A percentile compares a stretch with the other conserved stretches of the same genome.
These are phyloP conservation scores for Spergularia azorica DNA, from an alignment of 179 eudicot species.

Conservation along the genomic window DNA sequence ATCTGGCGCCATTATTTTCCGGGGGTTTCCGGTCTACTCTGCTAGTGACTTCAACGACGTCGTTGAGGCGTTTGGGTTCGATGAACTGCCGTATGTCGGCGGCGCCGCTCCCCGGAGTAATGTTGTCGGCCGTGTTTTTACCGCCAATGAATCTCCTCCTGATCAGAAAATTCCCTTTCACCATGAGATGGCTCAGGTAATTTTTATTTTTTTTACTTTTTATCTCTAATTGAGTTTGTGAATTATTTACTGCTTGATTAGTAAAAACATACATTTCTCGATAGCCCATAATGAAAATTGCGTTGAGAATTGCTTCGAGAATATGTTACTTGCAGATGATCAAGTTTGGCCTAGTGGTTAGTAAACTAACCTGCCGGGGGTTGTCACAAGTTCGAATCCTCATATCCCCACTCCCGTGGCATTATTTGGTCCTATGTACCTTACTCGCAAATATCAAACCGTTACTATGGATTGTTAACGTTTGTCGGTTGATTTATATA, in stretches of 20 bases:
- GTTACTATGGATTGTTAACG: no score
- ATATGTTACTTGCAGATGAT: no score
- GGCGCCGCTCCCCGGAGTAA: constrained; percentile 75
- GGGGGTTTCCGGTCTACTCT: constrained; percentile 49
- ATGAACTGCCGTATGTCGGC: constrained; percentile 73
- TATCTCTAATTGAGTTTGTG: not conserved
- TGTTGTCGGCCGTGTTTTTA: constrained; percentile 75
- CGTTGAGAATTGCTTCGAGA: no score
- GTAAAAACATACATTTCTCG: no score
- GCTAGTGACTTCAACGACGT: constrained; percentile 75
- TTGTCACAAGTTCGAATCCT: no score
- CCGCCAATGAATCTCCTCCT: constrained; percentile 92
- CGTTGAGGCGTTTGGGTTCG: constrained; percentile 76
- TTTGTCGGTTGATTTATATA: no score
- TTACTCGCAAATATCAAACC: no score
- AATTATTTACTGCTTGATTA: not conserved
- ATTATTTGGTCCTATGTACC: no score
- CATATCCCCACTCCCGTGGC: no score
- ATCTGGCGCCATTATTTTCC: constrained; percentile 66
- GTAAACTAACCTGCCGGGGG: no score
- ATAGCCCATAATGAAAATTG: no score
- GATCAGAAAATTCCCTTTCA: constrained; percentile 86
- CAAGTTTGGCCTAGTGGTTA: no score
- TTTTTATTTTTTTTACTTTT: not conserved
- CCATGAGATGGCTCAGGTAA: constrained; percentile 88